Base-by-base conservation (phyloP, 345 rosid genomes). In the Populus tremula region DNA sequence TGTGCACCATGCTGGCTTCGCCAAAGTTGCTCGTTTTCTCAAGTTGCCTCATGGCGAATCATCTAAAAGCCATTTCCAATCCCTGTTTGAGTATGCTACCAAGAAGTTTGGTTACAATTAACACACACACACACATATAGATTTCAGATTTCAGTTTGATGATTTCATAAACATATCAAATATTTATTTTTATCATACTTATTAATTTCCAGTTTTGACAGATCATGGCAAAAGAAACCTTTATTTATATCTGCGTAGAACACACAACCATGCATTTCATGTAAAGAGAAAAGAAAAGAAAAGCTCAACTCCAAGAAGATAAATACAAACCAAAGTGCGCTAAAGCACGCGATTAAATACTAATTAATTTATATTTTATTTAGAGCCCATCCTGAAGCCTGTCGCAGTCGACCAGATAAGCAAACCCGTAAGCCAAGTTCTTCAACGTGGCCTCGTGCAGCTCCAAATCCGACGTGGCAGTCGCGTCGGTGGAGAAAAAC, bases 401-500 rank as follows among this genome's bases (percentile, higher is more conserved):
- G 1, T 73, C 11, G 76, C 87, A 89, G 36, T 93, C 97, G 4
- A 91, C 91, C 76, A 93, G 79, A 81, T 93, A 93, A 76, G 97
- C 96, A 36, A 91, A 90, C 38, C 93, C 93, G 80, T 83, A 82
- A 20, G 94, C 89, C 81, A 93, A 62, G 64, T 93, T 93, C 90
- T 87, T 91, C 78, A 91, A 33, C 6, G 90, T 87, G 2, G 91
- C 87, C 66, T 85, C 91, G 21, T 88, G 96, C 79, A 91, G 74
- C 79, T 93, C 94, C 81, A 39, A 5, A 71, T 84, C 74, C 68
- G 82, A 80, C 50, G 96, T 86, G 2, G 94, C 92, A 31, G 97
- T 93, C 20, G 92, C 91, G 67, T 91, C 97, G 31, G 90, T 87
- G 8, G 94, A 93, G 80, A 93, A 93, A 79, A 93, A 93, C 66